Conservation (phyloP, 352 stramenopile genomes). For the Phytopythium cucurbitacearum region DNA sequence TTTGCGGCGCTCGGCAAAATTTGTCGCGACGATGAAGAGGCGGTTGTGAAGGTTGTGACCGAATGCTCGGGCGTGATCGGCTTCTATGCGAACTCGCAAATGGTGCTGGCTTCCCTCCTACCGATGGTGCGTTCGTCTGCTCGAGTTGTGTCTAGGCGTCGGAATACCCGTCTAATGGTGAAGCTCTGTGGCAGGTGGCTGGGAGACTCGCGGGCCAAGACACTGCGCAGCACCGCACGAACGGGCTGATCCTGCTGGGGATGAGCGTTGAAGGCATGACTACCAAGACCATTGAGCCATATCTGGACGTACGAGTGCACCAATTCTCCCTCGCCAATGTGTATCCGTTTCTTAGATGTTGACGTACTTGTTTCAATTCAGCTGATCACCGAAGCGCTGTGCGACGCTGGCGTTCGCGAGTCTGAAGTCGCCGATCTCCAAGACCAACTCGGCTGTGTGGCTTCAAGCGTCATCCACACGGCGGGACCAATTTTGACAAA, state of each 20-base stretch:
- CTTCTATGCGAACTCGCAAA: slow-evolving; percentile 64
- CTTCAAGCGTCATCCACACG: slow-evolving; percentile 60
- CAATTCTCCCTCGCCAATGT: slow-evolving; percentile 1
- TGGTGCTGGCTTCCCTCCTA: slow-evolving; percentile 69
- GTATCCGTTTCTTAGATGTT: not conserved
- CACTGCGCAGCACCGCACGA: slow-evolving; percentile 73
- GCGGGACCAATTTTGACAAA: slow-evolving; percentile 30
- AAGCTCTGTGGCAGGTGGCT: slow-evolving; percentile 18
- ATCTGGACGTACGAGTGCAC: slow-evolving; percentile 39
- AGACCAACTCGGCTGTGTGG: slow-evolving; percentile 55
- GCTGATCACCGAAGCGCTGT: slow-evolving; percentile 71
- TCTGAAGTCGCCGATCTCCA: slow-evolving; percentile 71
- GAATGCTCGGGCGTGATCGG: slow-evolving; percentile 60
- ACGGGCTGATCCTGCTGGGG: slow-evolving; percentile 66
- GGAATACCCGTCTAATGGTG: not conserved
- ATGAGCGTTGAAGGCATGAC: slow-evolving; percentile 85
- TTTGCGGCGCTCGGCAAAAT: slow-evolving; percentile 68
- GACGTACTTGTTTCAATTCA: slow-evolving; percentile 11
- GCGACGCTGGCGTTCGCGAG: slow-evolving; percentile 59
- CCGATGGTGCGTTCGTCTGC: slow-evolving; percentile 36
- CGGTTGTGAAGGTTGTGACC: slow-evolving; percentile 57
- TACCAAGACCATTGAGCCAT: slow-evolving; percentile 39
- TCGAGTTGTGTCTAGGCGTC: not conserved
- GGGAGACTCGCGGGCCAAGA: slow-evolving; percentile 67
- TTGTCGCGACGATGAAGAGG: slow-evolving; percentile 70